phyloP scores from a whole-genome alignment of 2,329 filamentous ascomycete species.

The Fusarium setosum region DNA sequence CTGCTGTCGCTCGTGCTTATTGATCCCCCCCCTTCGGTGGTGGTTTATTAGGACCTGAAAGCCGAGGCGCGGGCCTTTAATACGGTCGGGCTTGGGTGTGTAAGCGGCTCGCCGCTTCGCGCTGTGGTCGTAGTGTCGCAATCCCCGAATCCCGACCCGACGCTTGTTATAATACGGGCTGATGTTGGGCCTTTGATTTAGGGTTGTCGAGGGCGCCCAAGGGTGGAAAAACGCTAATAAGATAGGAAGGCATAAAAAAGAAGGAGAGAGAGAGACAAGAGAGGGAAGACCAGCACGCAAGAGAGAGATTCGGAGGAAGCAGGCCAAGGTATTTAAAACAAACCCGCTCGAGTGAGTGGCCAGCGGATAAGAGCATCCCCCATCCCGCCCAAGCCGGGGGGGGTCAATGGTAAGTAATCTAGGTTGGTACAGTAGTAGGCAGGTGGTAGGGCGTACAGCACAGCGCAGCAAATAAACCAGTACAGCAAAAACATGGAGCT shows the following conservation, averaged over 20 bases:
- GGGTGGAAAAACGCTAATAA: not conserved
- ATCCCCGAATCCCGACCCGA: constrained; percentile 36
- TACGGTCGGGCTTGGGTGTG: constrained; percentile 24
- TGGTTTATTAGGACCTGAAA: not conserved
- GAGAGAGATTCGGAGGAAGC: not conserved
- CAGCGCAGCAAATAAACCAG: not conserved
- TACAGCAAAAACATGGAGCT: not conserved
- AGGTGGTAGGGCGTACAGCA: constrained; percentile 12
- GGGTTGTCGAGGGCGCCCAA: not conserved
- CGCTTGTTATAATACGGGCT: not conserved
- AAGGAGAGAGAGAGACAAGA: not conserved
- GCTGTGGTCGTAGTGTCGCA: constrained; percentile 23
- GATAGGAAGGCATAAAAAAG: not conserved
- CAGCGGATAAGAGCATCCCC: constrained; percentile 29
- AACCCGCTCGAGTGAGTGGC: not conserved
- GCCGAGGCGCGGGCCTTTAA: constrained; percentile 19
- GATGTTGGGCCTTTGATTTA: not conserved
- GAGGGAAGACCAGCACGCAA: constrained; percentile 4
- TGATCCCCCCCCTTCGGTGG: not conserved
- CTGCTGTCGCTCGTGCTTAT: constrained; percentile 2
- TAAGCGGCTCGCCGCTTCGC: constrained; percentile 19
- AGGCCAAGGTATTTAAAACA: constrained; percentile 37
- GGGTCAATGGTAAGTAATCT: too few species aligned
- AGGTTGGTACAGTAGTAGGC: too few species aligned
- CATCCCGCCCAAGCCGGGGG: constrained; percentile 29